Percentiles rank a stretch among this genome's conserved stretches.
Conservation (phyloP, 2,329 filamentous ascomycete species). For the Epichloe bromicola region DNA sequence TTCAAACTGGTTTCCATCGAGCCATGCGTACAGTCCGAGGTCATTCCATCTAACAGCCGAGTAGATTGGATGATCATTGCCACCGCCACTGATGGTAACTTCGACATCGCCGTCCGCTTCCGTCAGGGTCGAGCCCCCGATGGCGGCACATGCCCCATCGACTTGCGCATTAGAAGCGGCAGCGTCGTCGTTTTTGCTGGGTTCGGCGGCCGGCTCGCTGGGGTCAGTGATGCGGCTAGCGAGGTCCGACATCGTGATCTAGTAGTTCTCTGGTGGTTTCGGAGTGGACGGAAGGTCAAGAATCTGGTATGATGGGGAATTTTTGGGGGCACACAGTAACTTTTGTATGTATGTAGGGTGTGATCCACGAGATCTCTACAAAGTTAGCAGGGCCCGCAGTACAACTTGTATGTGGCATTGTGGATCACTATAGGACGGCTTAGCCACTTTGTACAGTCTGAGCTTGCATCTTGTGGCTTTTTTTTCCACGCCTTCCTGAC, state of each 20-base stretch:
- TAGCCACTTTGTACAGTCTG: no score
- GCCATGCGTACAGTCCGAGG: conserved; percentile 5
- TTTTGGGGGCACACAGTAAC: no score
- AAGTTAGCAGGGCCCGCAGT: no score
- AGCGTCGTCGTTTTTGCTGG: neutral
- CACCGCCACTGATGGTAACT: conserved; percentile 5
- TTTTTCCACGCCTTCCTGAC: no score
- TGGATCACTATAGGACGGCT: no score
- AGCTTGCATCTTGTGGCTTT: no score
- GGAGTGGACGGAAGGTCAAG: neutral
- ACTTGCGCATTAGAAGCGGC: conserved; percentile 1
- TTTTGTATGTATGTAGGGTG: no score
- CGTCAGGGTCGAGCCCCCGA: conserved; percentile 4
- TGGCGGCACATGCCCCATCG: conserved; percentile 5
- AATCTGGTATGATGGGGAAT: no score
- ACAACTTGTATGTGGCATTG: no score
- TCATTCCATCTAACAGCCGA: conserved; percentile 5
- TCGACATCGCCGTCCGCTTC: conserved; percentile 7
- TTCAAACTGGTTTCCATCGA: neutral
- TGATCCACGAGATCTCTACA: no score
- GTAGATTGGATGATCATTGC: conserved; percentile 5
- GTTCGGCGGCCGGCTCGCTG: neutral
- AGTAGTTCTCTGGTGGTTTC: neutral
- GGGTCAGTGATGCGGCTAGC: conserved; percentile 6
- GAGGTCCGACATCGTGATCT: conserved; percentile 6